A percentile compares a stretch with the other conserved stretches of the same genome.
Conservation (phyloP, 169 alveolate genomes). For the Amoebophrya sp. region DNA sequence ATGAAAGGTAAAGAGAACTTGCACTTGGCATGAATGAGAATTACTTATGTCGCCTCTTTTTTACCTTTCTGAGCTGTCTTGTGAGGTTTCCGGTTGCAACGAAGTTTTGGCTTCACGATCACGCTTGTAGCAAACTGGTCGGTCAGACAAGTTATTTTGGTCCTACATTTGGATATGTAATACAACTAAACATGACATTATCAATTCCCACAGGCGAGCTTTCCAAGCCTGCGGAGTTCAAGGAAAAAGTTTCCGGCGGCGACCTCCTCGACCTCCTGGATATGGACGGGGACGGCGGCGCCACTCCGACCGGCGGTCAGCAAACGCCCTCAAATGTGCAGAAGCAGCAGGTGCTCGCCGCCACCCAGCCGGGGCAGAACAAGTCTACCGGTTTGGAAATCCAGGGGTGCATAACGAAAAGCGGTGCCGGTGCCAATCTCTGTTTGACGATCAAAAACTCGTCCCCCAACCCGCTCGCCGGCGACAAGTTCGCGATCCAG, state of each 20-base stretch:
- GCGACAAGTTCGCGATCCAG: constrained; percentile 19
- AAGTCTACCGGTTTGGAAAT: not conserved
- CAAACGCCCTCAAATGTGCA: not conserved
- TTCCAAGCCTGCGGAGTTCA: not conserved
- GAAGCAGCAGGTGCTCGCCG: not conserved
- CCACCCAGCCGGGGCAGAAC: constrained; percentile 10
- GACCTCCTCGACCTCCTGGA: not conserved
- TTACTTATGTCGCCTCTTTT: too few species aligned
- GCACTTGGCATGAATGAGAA: too few species aligned
- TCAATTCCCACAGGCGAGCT: not conserved
- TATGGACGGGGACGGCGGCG: not conserved
- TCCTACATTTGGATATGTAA: too few species aligned
- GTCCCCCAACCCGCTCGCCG: not conserved
- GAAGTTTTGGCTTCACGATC: too few species aligned
- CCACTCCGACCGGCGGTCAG: too few species aligned
- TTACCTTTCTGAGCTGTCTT: too few species aligned
- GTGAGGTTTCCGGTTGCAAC: too few species aligned
- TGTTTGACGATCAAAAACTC: not conserved
- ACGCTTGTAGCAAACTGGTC: too few species aligned
- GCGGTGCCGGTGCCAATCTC: not conserved
- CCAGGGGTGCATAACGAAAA: not conserved
- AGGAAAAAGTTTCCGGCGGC: not conserved
- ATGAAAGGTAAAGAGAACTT: too few species aligned
- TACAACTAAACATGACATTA: too few species aligned
- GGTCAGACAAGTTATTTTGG: too few species aligned